Evolutionary conservation across 106 monocot genomes (phyloP), one percentile per base, ranked within the genome.

Genomic region (Amphibolis antarctica): DNA sequence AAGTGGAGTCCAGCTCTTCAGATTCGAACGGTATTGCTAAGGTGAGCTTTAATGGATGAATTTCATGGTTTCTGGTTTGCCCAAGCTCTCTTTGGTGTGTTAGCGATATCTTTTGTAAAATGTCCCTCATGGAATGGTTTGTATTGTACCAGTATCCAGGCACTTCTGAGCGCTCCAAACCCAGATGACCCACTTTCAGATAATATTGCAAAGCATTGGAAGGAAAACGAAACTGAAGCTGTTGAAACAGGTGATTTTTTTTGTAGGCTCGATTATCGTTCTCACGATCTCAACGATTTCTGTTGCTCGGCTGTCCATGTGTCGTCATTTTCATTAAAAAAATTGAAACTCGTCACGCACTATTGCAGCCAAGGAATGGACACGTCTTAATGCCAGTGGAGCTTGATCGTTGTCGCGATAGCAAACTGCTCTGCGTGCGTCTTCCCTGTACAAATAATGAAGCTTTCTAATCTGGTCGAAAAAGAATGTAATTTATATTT

Each of bases 1-100:
- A 96, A 96, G 67, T 96, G 94, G 94, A 96, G 94, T 71, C 94
- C 94, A 28, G 94, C 94, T 67, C 70, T 96, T 22, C 94, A 96
- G 71, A 96, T 96, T 64, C 83, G 94, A 63, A 96, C 94, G 20
- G 94, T 96, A 24, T 67, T 96, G 66, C 61, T 96, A 36, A 96
- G 94, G 94, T 96, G 57, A 74, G 44, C 9, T 42, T 2, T 13
- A n/a, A 0, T 28, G 27, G 1, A 21, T 66, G n/a, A n/a, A n/a
- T n/a, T n/a, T n/a, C n/a, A n/a, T n/a, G n/a, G n/a, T n/a, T n/a
- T 17, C 49, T 49, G 13, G 49, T 19, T 17, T 0, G 49, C 49
- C 17, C 49, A 49, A 49, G 49, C 12, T 17, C 18, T 14, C 49
- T 49, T 14, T 49, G n/a, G 49, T 49, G 36, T 36, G 36, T 7